Percentiles rank a stretch among this genome's conserved stretches.
Evolutionary conservation across 371 early-diverging fungal genomes (phyloP).

Genomic region (Funneliformis caledonium): DNA sequence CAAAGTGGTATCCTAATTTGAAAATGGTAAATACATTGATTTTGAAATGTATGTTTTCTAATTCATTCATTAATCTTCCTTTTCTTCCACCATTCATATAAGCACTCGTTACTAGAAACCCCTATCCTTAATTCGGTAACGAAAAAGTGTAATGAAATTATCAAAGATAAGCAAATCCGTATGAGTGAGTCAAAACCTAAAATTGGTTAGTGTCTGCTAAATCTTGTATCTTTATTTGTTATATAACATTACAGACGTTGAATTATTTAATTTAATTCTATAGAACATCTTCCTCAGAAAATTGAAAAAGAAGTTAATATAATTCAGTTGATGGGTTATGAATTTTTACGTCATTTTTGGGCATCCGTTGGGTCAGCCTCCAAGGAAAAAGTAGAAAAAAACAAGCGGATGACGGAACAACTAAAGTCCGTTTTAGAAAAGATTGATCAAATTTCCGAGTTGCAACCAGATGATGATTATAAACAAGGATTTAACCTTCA

Average conservation of each 20-base stretch:
- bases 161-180: constrained; percentile 11
- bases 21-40: not conserved
- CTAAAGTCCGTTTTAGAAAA: not conserved
- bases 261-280: not conserved
- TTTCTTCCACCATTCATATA: not conserved
- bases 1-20: constrained; percentile 2
- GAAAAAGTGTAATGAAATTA: constrained; percentile 9
- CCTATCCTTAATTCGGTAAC: not conserved
- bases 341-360: constrained; percentile 37
- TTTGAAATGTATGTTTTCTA: not conserved
- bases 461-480: not conserved
- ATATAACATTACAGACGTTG: not conserved
- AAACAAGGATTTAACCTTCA: not conserved
- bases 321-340: constrained; percentile 23
- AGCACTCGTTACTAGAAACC: not conserved
- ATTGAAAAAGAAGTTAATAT: constrained; percentile 17
- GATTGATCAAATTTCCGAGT: not conserved
- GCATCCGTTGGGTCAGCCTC: not conserved
- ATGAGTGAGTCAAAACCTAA: not conserved
- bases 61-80: not conserved
- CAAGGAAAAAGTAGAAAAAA: constrained; percentile 15
- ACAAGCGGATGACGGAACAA: constrained; percentile 24
- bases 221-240: not conserved
- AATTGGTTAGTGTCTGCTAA: not conserved
- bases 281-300: not conserved